A percentile compares a stretch with the other conserved stretches of the same genome.
Evolutionary conservation across 23 red algal genomes (phyloP).

Genomic region (Agarophyton chilense): DNA sequence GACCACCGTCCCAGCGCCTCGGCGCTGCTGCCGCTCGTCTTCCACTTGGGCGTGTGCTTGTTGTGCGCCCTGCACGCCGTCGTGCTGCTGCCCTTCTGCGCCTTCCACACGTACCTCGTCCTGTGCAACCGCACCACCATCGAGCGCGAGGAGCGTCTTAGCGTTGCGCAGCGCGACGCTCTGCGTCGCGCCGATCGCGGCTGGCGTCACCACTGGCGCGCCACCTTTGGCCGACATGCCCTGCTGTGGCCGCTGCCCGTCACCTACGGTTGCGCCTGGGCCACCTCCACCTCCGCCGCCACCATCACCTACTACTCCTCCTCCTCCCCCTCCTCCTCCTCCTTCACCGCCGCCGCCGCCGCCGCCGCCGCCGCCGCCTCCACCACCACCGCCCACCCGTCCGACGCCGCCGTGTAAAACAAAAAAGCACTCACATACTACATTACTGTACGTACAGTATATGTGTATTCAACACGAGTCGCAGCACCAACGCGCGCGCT

Average conservation of each 20-base stretch:
- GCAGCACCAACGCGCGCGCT: too few species aligned
- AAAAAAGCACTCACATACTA: neutral
- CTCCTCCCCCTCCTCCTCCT: too few species aligned
- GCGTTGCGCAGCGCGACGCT: neutral
- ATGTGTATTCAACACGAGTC: too few species aligned
- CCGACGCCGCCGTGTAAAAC: slow-evolving; percentile 4
- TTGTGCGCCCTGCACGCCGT: slow-evolving; percentile 59
- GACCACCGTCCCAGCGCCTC: slow-evolving; percentile 3
- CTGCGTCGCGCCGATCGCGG: slow-evolving; percentile 31
- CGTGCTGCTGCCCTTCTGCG: slow-evolving; percentile 67
- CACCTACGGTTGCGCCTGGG: slow-evolving; percentile 1
- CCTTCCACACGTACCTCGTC: slow-evolving; percentile 84
- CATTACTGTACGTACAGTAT: too few species aligned
- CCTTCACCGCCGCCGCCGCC: too few species aligned
- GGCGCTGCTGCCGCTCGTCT: slow-evolving; percentile 1
- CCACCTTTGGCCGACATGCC: slow-evolving; percentile 22
- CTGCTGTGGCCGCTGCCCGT: slow-evolving; percentile 66
- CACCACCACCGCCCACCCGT: too few species aligned
- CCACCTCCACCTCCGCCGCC: neutral
- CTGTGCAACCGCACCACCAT: slow-evolving; percentile 79
- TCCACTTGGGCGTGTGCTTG: slow-evolving; percentile 51
- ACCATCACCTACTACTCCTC: too few species aligned
- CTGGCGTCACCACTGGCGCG: slow-evolving; percentile 40
- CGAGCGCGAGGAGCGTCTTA: slow-evolving; percentile 56
- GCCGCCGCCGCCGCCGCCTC: too few species aligned